A percentile compares a stretch with the other conserved stretches of the same genome.
phyloP scores from a whole-genome alignment of 352 stramenopile genomes.

The Globisporangium rhizosaccharum region DNA sequence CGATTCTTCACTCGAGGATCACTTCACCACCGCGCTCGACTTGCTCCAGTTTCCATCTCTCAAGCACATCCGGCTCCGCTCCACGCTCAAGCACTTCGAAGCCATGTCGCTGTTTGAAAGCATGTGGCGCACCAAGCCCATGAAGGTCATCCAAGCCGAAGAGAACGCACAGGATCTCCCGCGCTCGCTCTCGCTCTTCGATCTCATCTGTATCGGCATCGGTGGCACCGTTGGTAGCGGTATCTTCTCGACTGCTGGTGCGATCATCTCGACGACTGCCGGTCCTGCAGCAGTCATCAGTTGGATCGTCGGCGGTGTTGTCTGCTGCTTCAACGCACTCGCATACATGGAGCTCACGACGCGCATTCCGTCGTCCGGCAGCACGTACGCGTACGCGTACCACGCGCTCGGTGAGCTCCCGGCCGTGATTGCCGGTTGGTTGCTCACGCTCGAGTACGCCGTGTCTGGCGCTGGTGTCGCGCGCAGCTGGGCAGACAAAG shows the following conservation, averaged over 20 bases:
- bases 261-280: constrained; percentile 48
- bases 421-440: no score
- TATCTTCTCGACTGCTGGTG: constrained; percentile 62
- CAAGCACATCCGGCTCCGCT: neutral
- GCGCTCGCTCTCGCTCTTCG: constrained; percentile 63
- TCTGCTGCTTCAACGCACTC: no score
- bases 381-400: no score
- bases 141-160: constrained; percentile 47
- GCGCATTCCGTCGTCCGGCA: no score
- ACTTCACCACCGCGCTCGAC: neutral
- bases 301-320: constrained; percentile 71
- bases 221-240: constrained; percentile 83
- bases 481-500: constrained; percentile 89
- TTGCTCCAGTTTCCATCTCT: neutral
- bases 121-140: constrained; percentile 49
- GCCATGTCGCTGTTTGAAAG: constrained; percentile 5
- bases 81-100: neutral
- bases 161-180: constrained; percentile 41
- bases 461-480: constrained; percentile 87
- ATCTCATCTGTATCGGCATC: constrained; percentile 85
- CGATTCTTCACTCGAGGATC: neutral
- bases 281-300: constrained; percentile 69
- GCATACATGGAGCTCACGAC: no score
- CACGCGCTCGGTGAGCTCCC: no score
- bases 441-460: no score